Conservation (phyloP, 768 basidiomycete species). For the Rossbeevera mucosa region DNA sequence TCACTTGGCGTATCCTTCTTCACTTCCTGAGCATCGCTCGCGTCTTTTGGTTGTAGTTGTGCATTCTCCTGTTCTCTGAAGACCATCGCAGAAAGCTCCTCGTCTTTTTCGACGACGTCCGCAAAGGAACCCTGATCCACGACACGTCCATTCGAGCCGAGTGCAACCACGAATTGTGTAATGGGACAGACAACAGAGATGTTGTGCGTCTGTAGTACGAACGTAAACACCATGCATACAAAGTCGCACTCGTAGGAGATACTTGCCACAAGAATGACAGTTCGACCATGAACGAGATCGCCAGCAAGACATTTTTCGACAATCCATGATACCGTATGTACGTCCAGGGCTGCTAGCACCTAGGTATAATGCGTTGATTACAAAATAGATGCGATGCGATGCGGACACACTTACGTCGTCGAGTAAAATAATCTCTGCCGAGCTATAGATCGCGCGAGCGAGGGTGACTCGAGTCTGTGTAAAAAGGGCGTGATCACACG, state of each 20-base stretch:
- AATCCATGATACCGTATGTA: constrained; percentile 2
- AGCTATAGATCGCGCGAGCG: constrained; percentile 1
- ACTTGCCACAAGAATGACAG: constrained; percentile 4
- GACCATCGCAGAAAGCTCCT: background rate
- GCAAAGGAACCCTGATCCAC: background rate
- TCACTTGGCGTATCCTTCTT: background rate
- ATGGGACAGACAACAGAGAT: background rate
- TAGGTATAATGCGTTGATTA: background rate
- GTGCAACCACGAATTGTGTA: background rate
- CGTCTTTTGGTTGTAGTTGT: background rate
- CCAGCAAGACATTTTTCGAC: background rate
- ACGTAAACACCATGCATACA: background rate
- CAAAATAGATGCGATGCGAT: background rate
- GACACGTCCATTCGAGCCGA: background rate
- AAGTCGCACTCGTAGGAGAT: background rate
- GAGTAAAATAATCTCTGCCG: background rate
- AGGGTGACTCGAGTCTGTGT: constrained; percentile 1
- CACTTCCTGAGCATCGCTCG: background rate
- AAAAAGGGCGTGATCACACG: background rate
- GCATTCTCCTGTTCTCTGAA: background rate
- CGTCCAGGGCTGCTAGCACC: constrained; percentile 1
- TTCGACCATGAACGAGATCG: background rate
- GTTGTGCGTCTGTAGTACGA: background rate
- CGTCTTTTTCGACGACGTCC: background rate
- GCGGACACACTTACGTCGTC: background rate